Evolutionary conservation across 1,284 basidiomycete species (phyloP), one percentile per base, ranked within the genome.

Genomic region (Phylloboletellus chloephorus): DNA sequence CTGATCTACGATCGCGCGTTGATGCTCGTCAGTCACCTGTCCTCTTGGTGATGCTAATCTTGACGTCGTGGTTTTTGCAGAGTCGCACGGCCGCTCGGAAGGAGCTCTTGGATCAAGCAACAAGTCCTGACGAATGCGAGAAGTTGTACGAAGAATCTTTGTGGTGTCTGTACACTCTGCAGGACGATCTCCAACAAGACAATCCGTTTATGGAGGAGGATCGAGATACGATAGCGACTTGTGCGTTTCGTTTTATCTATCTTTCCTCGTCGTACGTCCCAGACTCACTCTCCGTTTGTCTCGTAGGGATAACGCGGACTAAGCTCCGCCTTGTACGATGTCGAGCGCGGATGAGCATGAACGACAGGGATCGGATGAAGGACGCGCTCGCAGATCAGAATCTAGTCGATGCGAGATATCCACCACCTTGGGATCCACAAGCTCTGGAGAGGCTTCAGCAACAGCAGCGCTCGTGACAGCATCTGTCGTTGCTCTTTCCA

Each of bases 131-230:
- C 50, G 83, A 88, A 52, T 96, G 93, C 58, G 87, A 96, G 66
- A 84, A 87, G 56, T 74, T 94, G 25, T 98, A 98, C 66, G 94
- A 97, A 59, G 91, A 91, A 48, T 91, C 92, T 0, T 65, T 96
- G 13, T 95, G 90, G 86, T 87, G 94, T 59, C 69, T 98, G 19
- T 88, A 89, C 51, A 87, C 91, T 0, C 72, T 98, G 5, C 82
- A 95, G 55, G 95, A 98, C 59, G 88, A 94, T 47, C 73, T 97
- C 52, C 87, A 93, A 56, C 81, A 78, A 4, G 85, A 80, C 10
- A 89, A 87, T 50, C 80, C 82, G 1, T 88, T 88, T 59, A 75
- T 82, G 69, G 88, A 90, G 32, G 88, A 92, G 52, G 92, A 95
- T 59, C 74, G 81, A 24, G 72, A 73, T 19, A 88, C 84, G 3